Evolutionary conservation across 129 eudicot species (phyloP), one percentile per base, ranked within the genome.

Genomic region (Centella asiatica): DNA sequence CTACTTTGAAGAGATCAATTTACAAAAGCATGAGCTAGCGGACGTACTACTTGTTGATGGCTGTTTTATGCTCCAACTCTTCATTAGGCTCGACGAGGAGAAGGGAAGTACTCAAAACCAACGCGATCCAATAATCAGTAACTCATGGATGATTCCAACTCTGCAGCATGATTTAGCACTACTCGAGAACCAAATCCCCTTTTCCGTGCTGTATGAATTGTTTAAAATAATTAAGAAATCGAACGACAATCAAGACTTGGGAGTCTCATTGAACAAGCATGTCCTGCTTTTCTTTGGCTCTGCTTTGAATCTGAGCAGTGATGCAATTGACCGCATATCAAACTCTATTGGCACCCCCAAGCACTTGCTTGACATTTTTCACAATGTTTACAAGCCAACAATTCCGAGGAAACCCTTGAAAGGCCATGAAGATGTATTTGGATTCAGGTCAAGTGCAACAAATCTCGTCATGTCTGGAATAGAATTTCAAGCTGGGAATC

Each of bases 131-230:
- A n/a, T 48, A 48, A 4, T 48, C 8, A 22, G 13, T 48, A 22
- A 48, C 13, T n/a, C 5, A 2, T 18, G 23, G 54, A 48, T 48
- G 54, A 7, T 48, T n/a, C 5, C 25, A 48, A 17, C 23, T 22
- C 25, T 48, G 5, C 25, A 48, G 22, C 54, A 22, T 22, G 54
- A 48, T 48, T 10, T 48, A 48, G 54, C 26, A 18, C 25, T 48
- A 19, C 54, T 48, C 25, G 54, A 48, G 54, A 48, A 48, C 54
- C 54, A 48, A 10, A 48, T 48, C 26, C 54, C 25, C 25, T 48
- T 48, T 5, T 6, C 10, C 13, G 25, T 48, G 18, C 54, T 48
- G 4, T 8, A 48, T 5, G 19, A 22, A 4, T 7, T 48, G 54
- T 22, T 48, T 17, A 48, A 42, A 14, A 10, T 3, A 3, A 14